Conservation (phyloP, 2,329 filamentous ascomycete genomes). For the Huntiella decipiens region DNA sequence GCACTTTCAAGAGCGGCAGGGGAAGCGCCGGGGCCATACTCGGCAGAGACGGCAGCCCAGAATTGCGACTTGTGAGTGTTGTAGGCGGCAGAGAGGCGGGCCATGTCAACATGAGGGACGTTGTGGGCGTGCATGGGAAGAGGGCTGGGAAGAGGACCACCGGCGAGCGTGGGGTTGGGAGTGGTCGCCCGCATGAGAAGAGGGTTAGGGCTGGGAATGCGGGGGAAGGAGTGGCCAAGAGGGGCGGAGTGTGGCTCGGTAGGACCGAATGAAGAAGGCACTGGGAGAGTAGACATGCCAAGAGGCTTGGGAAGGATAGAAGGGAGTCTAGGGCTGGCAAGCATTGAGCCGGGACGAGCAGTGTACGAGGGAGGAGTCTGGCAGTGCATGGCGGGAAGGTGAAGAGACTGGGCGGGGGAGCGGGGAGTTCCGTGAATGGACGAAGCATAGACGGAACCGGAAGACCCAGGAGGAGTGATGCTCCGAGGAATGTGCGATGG, state of each 20-base stretch:
- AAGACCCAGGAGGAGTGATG: conserved; percentile 27
- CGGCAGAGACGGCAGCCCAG: conserved; percentile 52
- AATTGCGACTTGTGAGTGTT: conserved; percentile 50
- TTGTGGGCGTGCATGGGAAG: conserved; percentile 21
- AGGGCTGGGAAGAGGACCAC: conserved; percentile 15
- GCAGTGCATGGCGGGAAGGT: conserved; percentile 31
- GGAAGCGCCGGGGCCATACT: conserved; percentile 47
- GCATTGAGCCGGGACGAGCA: conserved; percentile 15
- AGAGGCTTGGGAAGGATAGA: conserved; percentile 49
- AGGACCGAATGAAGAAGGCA: conserved; percentile 22
- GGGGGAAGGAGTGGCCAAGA: conserved; percentile 6
- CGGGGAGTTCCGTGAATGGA: conserved; percentile 20
- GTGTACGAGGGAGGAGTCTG: conserved; percentile 12
- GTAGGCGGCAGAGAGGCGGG: conserved; percentile 51
- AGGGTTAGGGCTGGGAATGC: conserved; percentile 9
- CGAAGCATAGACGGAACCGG: conserved; percentile 24
- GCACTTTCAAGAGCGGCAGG: conserved; percentile 49
- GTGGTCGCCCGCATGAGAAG: conserved; percentile 24
- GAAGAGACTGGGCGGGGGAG: conserved; percentile 21
- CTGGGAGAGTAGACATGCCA: conserved; percentile 25
- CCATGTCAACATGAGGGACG: conserved; percentile 34
- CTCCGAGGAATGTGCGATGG: conserved; percentile 27
- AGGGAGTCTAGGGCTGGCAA: conserved; percentile 31
- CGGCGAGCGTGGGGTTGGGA: conserved; percentile 15
- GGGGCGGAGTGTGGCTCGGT: conserved; percentile 28